phyloP scores from a whole-genome alignment of 2,329 filamentous ascomycete genomes.

The Aspergillus uvarum region DNA sequence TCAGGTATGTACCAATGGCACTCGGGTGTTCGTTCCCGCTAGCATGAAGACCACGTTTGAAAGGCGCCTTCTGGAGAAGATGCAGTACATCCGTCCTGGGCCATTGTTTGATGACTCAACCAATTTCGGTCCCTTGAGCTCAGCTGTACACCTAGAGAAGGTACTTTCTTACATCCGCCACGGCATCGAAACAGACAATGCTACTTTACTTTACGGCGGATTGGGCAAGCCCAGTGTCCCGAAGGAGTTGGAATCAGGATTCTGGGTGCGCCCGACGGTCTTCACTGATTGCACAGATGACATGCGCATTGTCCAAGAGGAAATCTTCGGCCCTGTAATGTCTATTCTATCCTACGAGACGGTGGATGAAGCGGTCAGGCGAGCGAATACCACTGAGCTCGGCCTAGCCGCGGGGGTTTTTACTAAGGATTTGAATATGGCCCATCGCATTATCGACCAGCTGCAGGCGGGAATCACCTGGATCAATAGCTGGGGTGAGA shows the following conservation, averaged over 20 bases:
- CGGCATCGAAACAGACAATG: conserved; percentile 71
- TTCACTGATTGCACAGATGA: conserved; percentile 82
- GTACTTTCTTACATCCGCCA: conserved; percentile 74
- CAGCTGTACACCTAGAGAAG: conserved; percentile 71
- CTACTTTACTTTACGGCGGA: conserved; percentile 72
- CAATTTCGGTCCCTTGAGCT: conserved; percentile 84
- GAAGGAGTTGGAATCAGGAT: conserved; percentile 60
- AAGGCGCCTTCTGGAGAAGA: conserved; percentile 65
- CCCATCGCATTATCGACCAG: conserved; percentile 68
- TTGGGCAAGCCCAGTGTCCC: conserved; percentile 58
- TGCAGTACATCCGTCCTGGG: conserved; percentile 68
- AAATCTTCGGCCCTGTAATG: conserved; percentile 90
- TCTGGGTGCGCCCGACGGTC: conserved; percentile 79
- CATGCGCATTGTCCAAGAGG: conserved; percentile 77
- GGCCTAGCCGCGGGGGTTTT: conserved; percentile 85
- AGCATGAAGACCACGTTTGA: conserved; percentile 68
- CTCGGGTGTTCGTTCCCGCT: conserved; percentile 76
- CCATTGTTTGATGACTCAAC: conserved; percentile 69
- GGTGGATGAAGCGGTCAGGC: conserved; percentile 65
- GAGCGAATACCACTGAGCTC: conserved; percentile 74
- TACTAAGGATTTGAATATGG: conserved; percentile 69
- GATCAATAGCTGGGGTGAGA: conserved; percentile 94
- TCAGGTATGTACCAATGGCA: conserved; percentile 92
- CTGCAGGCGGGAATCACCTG: conserved; percentile 85
- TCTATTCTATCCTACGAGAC: conserved; percentile 72